phyloP scores from a whole-genome alignment of 192 early-diverging fungal genomes.

The Entrophospora sp. region DNA sequence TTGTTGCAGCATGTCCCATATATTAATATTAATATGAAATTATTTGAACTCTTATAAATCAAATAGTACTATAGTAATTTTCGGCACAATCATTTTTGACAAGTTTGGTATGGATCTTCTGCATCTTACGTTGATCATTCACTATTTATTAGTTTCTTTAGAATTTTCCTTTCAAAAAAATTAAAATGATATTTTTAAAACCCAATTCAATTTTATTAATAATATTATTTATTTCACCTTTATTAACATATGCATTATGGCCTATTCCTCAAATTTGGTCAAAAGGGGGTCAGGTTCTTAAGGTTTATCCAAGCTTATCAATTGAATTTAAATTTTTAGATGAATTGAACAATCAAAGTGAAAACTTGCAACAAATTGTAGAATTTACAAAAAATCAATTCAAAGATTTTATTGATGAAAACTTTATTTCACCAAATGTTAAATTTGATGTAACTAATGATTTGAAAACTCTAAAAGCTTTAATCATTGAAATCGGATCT shows the following conservation, averaged over 20 bases:
- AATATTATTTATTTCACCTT: background rate
- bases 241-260: constrained; percentile 23
- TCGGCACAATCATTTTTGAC: no score
- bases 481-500: constrained; percentile 28
- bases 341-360: constrained; percentile 18
- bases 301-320: constrained; percentile 14
- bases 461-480: constrained; percentile 22
- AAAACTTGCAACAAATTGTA: constrained; percentile 27
- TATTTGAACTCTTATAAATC: no score
- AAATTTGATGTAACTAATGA: background rate
- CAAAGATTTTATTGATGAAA: constrained; percentile 25
- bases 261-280: constrained; percentile 34
- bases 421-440: constrained; percentile 10
- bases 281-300: constrained; percentile 22
- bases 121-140: no score
- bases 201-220: background rate
- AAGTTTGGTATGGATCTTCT: no score
- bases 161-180: no score
- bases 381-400: constrained; percentile 41
- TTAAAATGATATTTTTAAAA: background rate
- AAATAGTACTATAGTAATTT: no score
- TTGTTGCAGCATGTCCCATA: no score
- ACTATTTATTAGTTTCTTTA: no score
- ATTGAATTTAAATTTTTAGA: constrained; percentile 19
- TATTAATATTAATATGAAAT: no score